A percentile compares a stretch with the other conserved stretches of the same genome.
These are phyloP conservation scores for Tylopilus balloui DNA, from an alignment of 768 basidiomycete genomes.

Conservation along the genomic window DNA sequence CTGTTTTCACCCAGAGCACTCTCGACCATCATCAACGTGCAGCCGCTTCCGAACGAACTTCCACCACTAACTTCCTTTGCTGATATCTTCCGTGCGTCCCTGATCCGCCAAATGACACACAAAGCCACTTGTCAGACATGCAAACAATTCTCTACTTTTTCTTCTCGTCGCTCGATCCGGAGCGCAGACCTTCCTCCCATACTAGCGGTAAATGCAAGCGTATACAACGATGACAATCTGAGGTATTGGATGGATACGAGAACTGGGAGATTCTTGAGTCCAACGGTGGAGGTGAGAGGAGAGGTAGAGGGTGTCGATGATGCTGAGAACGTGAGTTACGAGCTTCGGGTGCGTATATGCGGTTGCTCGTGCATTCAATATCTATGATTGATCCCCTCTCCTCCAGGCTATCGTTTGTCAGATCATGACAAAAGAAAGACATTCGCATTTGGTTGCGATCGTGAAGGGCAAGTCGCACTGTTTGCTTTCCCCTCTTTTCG, in stretches of 20 bases:
- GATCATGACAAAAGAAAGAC: conserved; percentile 63
- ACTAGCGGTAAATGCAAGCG: conserved; percentile 80
- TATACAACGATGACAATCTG: conserved; percentile 69
- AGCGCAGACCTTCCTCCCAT: conserved; percentile 73
- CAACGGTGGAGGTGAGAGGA: conserved; percentile 53
- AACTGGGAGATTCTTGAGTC: conserved; percentile 48
- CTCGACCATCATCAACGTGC: neutral
- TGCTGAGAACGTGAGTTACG: conserved; percentile 54
- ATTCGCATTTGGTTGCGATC: conserved; percentile 84
- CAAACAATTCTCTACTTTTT: conserved; percentile 70
- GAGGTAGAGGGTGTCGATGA: conserved; percentile 59
- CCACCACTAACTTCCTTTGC: conserved; percentile 49
- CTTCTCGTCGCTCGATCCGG: conserved; percentile 61
- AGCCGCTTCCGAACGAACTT: conserved; percentile 38
- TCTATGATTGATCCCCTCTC: neutral
- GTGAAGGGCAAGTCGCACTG: conserved; percentile 55
- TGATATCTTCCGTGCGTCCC: conserved; percentile 65
- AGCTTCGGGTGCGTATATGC: conserved; percentile 58
- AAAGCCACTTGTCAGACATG: conserved; percentile 85
- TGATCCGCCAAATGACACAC: conserved; percentile 78
- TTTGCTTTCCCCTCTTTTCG: neutral
- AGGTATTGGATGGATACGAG: conserved; percentile 68
- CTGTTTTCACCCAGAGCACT: neutral
- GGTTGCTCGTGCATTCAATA: neutral
- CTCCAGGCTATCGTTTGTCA: conserved; percentile 76